Evolutionary conservation across 352 stramenopile genomes (phyloP).

Genomic region (Phytopythium aichiense): DNA sequence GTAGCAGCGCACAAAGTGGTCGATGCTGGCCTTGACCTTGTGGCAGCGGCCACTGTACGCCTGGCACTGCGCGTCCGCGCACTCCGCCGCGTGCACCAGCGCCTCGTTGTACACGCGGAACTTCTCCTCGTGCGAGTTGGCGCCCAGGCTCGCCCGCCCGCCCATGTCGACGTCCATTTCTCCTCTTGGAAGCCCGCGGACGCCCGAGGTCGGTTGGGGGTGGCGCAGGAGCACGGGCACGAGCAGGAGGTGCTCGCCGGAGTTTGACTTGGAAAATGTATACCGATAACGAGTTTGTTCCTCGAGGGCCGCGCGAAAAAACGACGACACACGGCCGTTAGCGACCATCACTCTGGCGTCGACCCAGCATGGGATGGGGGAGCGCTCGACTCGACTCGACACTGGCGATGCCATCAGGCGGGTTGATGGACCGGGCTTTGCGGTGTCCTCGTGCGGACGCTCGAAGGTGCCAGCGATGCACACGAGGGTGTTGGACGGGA

Average conservation of each 20-base stretch:
- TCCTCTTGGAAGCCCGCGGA: too few species aligned
- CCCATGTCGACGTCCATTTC: slow-evolving; percentile 51
- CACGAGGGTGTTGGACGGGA: too few species aligned
- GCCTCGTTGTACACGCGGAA: slow-evolving; percentile 85
- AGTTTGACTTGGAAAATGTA: neutral
- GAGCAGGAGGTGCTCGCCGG: neutral
- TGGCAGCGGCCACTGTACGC: slow-evolving; percentile 66
- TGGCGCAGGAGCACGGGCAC: too few species aligned
- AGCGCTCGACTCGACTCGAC: too few species aligned
- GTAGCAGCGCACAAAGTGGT: slow-evolving; percentile 87
- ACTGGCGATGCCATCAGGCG: too few species aligned
- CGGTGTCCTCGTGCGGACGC: too few species aligned
- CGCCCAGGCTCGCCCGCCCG: slow-evolving; percentile 13
- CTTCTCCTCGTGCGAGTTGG: slow-evolving; percentile 67
- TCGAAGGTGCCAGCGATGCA: too few species aligned
- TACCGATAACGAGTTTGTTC: neutral
- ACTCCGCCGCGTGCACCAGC: slow-evolving; percentile 67
- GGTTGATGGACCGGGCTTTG: too few species aligned
- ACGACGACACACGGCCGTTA: neutral
- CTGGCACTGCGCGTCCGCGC: slow-evolving; percentile 48
- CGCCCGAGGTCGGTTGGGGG: too few species aligned
- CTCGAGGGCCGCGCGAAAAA: neutral
- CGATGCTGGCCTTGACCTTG: slow-evolving; percentile 86
- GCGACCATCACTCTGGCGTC: slow-evolving; percentile 1
- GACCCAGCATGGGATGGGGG: neutral